phyloP scores from a whole-genome alignment of 495 filamentous ascomycete species.

The Cryomyces antarcticus region DNA sequence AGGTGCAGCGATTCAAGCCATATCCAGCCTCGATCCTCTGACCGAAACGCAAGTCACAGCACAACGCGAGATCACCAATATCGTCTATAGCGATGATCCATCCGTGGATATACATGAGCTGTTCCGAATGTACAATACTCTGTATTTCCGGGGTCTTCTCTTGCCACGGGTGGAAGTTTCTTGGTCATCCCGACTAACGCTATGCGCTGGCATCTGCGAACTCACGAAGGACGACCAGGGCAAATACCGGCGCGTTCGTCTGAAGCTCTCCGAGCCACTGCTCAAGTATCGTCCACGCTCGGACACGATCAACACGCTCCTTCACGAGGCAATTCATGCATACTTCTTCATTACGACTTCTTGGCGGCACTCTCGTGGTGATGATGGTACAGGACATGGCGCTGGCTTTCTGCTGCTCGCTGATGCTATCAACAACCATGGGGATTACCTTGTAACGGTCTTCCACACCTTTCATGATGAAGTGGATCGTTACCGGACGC shows the following conservation, averaged over 20 bases:
- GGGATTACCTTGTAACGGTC: constrained; percentile 13
- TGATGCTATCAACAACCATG: constrained; percentile 16
- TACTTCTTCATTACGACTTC: constrained; percentile 21
- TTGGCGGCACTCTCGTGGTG: constrained; percentile 14
- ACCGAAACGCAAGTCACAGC: constrained; percentile 10
- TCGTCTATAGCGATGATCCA: constrained; percentile 10
- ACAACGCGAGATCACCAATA: constrained; percentile 6
- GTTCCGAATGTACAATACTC: constrained; percentile 13
- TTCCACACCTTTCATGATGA: constrained; percentile 20
- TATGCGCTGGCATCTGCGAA: constrained; percentile 21
- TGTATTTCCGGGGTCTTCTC: constrained; percentile 17
- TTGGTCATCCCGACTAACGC: constrained; percentile 16
- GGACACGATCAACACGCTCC: constrained; percentile 18
- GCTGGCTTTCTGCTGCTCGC: constrained; percentile 16
- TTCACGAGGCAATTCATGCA: constrained; percentile 19
- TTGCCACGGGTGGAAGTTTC: constrained; percentile 14
- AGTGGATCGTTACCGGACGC: constrained; percentile 17
- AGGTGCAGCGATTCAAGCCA: constrained; percentile 16
- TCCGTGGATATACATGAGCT: constrained; percentile 19
- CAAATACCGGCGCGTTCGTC: constrained; percentile 16
- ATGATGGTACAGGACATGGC: constrained; percentile 19
- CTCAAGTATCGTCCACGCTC: constrained; percentile 16
- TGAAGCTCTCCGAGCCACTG: constrained; percentile 17
- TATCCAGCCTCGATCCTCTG: constrained; percentile 9
- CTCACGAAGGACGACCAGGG: constrained; percentile 12